Evolutionary conservation across 1,284 basidiomycete species (phyloP), one percentile per base, ranked within the genome.

Genomic region (Tilletia walkeri): DNA sequence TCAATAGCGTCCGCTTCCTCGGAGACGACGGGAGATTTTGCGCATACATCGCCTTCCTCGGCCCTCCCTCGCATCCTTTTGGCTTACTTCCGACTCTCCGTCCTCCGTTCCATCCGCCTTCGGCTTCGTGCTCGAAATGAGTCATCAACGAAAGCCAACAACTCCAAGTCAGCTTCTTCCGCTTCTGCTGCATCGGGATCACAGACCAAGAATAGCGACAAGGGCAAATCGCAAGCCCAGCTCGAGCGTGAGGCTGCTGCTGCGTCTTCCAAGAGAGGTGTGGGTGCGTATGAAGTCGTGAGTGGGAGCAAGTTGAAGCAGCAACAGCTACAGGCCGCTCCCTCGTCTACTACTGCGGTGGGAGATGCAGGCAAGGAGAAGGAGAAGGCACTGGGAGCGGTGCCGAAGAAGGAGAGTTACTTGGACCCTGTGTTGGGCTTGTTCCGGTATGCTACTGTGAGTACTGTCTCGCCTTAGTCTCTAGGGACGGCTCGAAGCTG

Each of bases 401-500:
- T 2, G 50, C 1, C 18, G 16, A 34, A 41, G 30, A 36, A 20
- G 59, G 59, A 63, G 38, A 10, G 36, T 1, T 39, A 63, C n/a
- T 36, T 63, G 12, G 59, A 63, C 14, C 59, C 59, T 18, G 36
- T 63, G 30, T 39, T 63, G 59, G 59, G 59, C 5, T 16, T 63
- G 59, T 63, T 63, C 59, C 30, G 59, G 36, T 63, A 63, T 63
- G 59, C 59, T 10, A 63, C 34, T 3, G 59, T 63, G 59, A 63
- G 59, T 39, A 14, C 18, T 9, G 6, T 30, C 56, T 38, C 56
- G 9, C 14, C 36, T 12, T 12, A 18, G 30, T 36, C 34, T n/a
- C 59, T 18, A 4, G 3, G 12, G 7, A 14, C 16, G 5, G 16
- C 54, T 30, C 3, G 10, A 34, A 56, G 10, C 10, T 20, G 20